Evolutionary conservation across 352 stramenopile genomes (phyloP), one percentile per base, ranked within the genome.

Genomic region (Phytophthora fragariaefolia): DNA sequence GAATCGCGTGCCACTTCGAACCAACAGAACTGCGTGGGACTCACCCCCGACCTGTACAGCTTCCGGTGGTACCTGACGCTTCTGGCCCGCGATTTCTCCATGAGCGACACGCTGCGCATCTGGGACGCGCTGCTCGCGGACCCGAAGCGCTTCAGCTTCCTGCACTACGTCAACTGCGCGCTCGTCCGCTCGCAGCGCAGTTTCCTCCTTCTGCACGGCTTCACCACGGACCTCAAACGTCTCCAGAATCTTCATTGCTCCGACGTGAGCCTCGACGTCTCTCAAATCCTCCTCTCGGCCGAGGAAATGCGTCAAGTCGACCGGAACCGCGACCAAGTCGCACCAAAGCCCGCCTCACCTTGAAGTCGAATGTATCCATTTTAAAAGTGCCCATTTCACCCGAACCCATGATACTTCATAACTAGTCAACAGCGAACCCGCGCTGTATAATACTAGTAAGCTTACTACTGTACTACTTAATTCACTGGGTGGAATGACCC

Each of bases 41-140:
- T 91, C 32, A 80, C 79, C 1, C 71, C 82, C 3, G 80, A 90
- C 36, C 76, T 90, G 40, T 91, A 90, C 64, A 91, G 71, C 50
- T 81, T 90, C 38, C 82, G 80, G 4, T 92, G 83, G 83, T 92
- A 91, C 73, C 90, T 87, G 74, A 85, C 80, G 18, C 77, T 91
- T 0, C 57, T 91, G 9, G 60, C 73, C 0, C 79, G 82, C 12
- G 81, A 92, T 45, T 91, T 92, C n/a, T 40, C 74, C 8, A 90
- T 92, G 67, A 18, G 46, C 2, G 59, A 63, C 20, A 91, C 82
- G 20, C 73, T 90, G 46, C 77, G 74, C 10, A 58, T 92, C 27
- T 92, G 84, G 80, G 82, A 92, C 49, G 57, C 84, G 2, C 58
- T 92, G 22, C 71, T 92, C 3, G 66, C 80, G 0, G 82, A 91